A percentile compares a stretch with the other conserved stretches of the same genome.
These are phyloP conservation scores for Colletotrichum eremochloae DNA, from an alignment of 2,329 filamentous ascomycete genomes.

Conservation along the genomic window DNA sequence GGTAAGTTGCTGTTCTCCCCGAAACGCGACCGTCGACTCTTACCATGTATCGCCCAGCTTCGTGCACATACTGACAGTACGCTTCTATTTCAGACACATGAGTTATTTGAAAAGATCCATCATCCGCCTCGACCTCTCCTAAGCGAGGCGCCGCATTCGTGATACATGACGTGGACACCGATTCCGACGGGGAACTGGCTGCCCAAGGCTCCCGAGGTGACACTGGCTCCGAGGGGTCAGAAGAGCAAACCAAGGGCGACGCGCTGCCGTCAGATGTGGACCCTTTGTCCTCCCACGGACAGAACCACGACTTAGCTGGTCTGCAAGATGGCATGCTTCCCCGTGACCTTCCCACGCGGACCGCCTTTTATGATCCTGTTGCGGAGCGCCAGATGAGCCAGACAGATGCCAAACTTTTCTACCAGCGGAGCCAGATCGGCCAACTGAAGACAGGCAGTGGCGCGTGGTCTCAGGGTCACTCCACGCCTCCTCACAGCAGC, in stretches of 20 bases:
- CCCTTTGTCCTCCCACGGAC: conserved; percentile 4
- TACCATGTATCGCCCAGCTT: neutral
- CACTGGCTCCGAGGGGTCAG: conserved; percentile 31
- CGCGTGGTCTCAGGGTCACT: conserved; percentile 55
- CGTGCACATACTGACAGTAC: conserved; percentile 10
- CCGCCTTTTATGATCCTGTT: conserved; percentile 92
- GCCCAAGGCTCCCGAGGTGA: conserved; percentile 35
- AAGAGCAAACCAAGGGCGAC: conserved; percentile 19
- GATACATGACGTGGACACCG: conserved; percentile 31
- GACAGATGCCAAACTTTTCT: conserved; percentile 95
- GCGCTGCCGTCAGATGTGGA: conserved; percentile 7
- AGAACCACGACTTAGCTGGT: conserved; percentile 24
- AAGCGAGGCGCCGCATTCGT: conserved; percentile 32
- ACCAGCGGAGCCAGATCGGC: conserved; percentile 86
- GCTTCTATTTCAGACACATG: conserved; percentile 11
- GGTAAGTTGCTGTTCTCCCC: conserved; percentile 32
- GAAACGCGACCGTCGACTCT: neutral
- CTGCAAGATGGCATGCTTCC: conserved; percentile 70
- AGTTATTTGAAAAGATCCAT: conserved; percentile 32
- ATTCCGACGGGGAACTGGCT: conserved; percentile 39
- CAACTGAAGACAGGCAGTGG: conserved; percentile 53
- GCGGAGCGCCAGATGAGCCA: conserved; percentile 96
- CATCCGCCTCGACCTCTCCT: conserved; percentile 41
- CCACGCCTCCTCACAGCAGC: conserved; percentile 59
- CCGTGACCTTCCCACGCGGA: conserved; percentile 75